Percentiles rank a stretch among this genome's conserved stretches.
These are phyloP conservation scores for Macrophomina tecta DNA, from an alignment of 2,329 filamentous ascomycete genomes.

Conservation along the genomic window DNA sequence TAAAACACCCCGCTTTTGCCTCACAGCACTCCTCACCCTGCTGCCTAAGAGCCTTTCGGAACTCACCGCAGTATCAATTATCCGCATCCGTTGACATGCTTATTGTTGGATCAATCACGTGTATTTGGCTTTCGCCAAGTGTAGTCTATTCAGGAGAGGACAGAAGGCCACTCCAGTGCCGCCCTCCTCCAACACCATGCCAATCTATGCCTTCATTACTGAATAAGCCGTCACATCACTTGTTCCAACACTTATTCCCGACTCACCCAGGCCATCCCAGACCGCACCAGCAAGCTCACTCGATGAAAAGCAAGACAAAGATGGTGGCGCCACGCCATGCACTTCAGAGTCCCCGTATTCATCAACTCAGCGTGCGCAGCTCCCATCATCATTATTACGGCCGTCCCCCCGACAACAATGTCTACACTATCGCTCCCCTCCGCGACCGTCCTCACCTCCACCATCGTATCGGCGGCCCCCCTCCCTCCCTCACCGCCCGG, in stretches of 20 bases:
- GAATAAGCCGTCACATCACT: too few species aligned
- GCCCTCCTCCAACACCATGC: too few species aligned
- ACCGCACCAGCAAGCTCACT: slow-evolving; percentile 14
- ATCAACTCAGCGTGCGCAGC: neutral
- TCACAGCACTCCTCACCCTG: too few species aligned
- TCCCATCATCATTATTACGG: too few species aligned
- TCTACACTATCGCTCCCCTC: neutral
- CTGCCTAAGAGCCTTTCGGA: too few species aligned
- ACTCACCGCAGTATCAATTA: too few species aligned
- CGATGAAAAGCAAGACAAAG: neutral
- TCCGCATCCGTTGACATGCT: too few species aligned
- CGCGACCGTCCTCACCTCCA: neutral
- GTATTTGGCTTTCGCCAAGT: too few species aligned
- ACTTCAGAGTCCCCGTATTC: neutral
- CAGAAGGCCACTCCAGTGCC: too few species aligned
- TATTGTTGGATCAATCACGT: neutral
- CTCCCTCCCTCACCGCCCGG: neutral
- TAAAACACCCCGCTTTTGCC: too few species aligned
- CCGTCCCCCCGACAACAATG: neutral
- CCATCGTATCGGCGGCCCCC: neutral
- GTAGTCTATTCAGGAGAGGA: too few species aligned
- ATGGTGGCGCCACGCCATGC: neutral
- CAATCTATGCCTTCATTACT: too few species aligned
- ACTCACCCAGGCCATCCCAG: neutral
- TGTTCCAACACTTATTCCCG: neutral